These are phyloP conservation scores for Stachybotrys echinatus DNA, from an alignment of 2,329 filamentous ascomycete species.

Conservation along the genomic window DNA sequence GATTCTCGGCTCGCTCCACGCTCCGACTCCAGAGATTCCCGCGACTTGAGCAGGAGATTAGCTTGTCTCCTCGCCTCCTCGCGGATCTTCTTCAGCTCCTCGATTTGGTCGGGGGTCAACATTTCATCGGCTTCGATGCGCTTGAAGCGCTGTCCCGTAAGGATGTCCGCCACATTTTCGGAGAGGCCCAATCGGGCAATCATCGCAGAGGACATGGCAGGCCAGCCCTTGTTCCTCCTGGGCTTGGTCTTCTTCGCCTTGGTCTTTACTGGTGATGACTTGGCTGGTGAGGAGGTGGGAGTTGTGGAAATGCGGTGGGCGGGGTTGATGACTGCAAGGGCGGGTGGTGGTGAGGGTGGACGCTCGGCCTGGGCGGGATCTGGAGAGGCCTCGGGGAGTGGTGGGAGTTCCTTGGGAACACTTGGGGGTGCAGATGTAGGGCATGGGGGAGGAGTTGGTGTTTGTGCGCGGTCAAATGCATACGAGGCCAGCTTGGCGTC, in stretches of 20 bases:
- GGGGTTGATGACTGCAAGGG: background rate
- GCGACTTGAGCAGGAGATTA: conserved; percentile 9
- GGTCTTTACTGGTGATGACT: conserved; percentile 13
- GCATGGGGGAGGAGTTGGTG: conserved; percentile 12
- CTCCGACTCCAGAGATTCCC: conserved; percentile 16
- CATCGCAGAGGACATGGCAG: conserved; percentile 11
- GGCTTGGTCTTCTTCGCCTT: conserved; percentile 33
- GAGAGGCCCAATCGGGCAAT: conserved; percentile 46
- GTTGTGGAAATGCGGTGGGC: background rate
- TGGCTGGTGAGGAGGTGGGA: background rate
- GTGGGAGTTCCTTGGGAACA: background rate
- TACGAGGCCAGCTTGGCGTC: conserved; percentile 26
- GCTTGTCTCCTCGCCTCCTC: conserved; percentile 17
- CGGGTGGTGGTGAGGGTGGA: background rate
- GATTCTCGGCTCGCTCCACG: conserved; percentile 12
- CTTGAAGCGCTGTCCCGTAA: conserved; percentile 49
- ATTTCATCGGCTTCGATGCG: conserved; percentile 55
- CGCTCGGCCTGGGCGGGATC: background rate
- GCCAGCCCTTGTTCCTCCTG: conserved; percentile 23
- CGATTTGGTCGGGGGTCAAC: conserved; percentile 46
- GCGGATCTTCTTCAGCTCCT: conserved; percentile 35
- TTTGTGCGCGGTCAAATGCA: conserved; percentile 7
- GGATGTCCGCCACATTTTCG: conserved; percentile 52
- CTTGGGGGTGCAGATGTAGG: background rate
- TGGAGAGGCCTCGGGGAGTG: background rate